Percentiles rank a stretch among this genome's conserved stretches.
These are phyloP conservation scores for Albophoma yamanashiensis DNA, from an alignment of 2,329 filamentous ascomycete genomes.

Conservation along the genomic window DNA sequence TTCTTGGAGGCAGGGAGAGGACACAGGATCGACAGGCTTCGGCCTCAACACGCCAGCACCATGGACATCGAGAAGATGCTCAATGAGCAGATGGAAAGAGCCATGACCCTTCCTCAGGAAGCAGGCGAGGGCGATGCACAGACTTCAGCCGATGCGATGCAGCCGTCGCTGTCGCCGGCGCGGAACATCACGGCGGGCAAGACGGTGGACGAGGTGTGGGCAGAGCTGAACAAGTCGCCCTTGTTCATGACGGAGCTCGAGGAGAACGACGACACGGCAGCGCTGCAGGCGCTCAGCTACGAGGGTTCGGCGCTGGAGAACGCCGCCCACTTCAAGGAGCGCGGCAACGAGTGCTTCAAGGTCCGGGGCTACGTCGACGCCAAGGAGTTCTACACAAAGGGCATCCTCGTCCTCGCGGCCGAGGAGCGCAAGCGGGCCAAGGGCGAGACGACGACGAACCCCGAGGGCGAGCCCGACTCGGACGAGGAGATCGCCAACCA, in stretches of 20 bases:
- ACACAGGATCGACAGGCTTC: background rate
- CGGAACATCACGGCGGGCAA: conserved; percentile 29
- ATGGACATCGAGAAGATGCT: conserved; percentile 34
- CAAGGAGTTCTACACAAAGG: conserved; percentile 84
- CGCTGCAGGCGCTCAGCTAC: conserved; percentile 80
- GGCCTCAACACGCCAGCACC: background rate
- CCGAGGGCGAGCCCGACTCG: conserved; percentile 17
- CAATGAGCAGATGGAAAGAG: conserved; percentile 27
- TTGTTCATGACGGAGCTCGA: conserved; percentile 95
- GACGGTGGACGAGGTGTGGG: conserved; percentile 44
- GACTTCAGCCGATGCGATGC: conserved; percentile 11
- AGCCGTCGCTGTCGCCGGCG: conserved; percentile 35
- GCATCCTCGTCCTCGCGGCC: conserved; percentile 57
- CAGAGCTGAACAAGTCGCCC: conserved; percentile 53
- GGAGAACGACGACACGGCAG: conserved; percentile 76
- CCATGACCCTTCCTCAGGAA: conserved; percentile 12
- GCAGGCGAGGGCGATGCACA: background rate
- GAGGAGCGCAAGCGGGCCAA: conserved; percentile 47
- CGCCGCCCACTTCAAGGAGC: conserved; percentile 74
- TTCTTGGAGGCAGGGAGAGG: conserved; percentile 1
- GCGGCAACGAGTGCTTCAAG: conserved; percentile 82
- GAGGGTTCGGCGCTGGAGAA: conserved; percentile 85
- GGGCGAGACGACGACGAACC: conserved; percentile 18
- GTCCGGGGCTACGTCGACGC: conserved; percentile 69
- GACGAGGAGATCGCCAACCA: conserved; percentile 53